These are phyloP conservation scores for Corynascus novoguineensis DNA, from an alignment of 495 filamentous ascomycete species.

Conservation along the genomic window DNA sequence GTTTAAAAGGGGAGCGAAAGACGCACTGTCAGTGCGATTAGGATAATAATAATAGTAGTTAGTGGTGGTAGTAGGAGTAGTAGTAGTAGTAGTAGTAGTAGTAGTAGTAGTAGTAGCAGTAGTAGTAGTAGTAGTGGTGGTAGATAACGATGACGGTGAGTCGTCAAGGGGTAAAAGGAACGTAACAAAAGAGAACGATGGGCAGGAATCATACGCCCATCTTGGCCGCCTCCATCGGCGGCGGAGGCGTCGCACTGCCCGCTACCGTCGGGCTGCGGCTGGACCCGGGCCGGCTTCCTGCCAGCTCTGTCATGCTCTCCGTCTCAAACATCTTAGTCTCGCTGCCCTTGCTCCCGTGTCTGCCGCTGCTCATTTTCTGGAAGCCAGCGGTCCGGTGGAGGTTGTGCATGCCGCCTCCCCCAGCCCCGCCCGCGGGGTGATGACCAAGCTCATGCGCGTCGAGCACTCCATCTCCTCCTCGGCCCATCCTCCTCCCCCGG, in stretches of 20 bases:
- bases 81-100: too few species aligned
- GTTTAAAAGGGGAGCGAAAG: not conserved
- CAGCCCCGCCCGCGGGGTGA: not conserved
- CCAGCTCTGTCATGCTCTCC: slow-evolving; percentile 44
- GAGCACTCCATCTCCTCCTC: not conserved
- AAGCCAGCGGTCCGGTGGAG: slow-evolving; percentile 10
- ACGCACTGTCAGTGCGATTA: not conserved
- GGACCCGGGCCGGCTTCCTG: slow-evolving; percentile 15
- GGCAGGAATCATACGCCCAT: not conserved
- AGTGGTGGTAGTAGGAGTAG: too few species aligned
- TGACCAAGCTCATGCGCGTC: not conserved
- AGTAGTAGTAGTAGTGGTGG: too few species aligned
- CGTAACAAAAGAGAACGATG: not conserved
- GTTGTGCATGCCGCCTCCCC: not conserved
- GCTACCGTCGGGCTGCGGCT: not conserved
- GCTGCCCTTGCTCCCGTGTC: slow-evolving; percentile 17
- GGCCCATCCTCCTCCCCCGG: not conserved
- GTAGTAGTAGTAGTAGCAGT: too few species aligned
- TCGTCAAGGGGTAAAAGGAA: not conserved
- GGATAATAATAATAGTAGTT: not conserved
- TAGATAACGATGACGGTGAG: too few species aligned
- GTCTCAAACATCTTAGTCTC: slow-evolving; percentile 29
- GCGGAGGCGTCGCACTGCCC: not conserved
- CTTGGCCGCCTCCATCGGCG: not conserved
- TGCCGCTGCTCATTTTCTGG: slow-evolving; percentile 25